Conservation (phyloP, 345 rosid genomes). For the Laguncularia racemosa region DNA sequence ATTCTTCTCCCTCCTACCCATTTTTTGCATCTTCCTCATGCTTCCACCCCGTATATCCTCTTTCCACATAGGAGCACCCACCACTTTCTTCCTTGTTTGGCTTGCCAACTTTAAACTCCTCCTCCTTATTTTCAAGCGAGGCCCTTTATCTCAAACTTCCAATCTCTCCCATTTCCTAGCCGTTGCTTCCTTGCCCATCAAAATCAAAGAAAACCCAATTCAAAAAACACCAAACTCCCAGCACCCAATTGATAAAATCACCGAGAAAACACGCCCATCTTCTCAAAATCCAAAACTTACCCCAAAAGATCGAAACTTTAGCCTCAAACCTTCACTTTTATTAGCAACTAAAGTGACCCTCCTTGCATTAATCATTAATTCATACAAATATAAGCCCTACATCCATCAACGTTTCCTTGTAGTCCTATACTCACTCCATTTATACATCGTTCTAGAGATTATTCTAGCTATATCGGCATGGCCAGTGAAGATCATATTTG, state of each 20-base stretch:
- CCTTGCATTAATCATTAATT: conserved; percentile 20
- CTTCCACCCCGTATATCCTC: conserved; percentile 43
- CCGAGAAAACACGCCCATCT: conserved; percentile 7
- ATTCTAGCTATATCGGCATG: conserved; percentile 17
- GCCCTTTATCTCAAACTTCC: conserved; percentile 44
- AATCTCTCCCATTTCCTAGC: conserved; percentile 44
- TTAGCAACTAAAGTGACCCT: conserved; percentile 26
- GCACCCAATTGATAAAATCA: not conserved
- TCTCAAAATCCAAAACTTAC: no score
- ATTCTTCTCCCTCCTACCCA: conserved; percentile 47
- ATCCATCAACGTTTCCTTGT: conserved; percentile 24
- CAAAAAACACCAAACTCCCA: not conserved
- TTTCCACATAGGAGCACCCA: conserved; percentile 18
- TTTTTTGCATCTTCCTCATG: conserved; percentile 28
- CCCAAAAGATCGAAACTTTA: not conserved
- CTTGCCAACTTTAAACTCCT: conserved; percentile 59
- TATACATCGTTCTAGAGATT: conserved; percentile 39
- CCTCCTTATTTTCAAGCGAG: conserved; percentile 50
- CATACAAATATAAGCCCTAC: conserved; percentile 22
- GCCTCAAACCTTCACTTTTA: conserved; percentile 2
- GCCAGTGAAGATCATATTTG: conserved; percentile 31
- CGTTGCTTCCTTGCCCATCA: conserved; percentile 54
- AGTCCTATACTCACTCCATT: conserved; percentile 25
- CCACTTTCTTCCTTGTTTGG: conserved; percentile 47
- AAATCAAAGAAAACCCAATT: conserved; percentile 4